These are phyloP conservation scores for Xerocomellus amylosporus DNA, from an alignment of 768 basidiomycete genomes.

Conservation along the genomic window DNA sequence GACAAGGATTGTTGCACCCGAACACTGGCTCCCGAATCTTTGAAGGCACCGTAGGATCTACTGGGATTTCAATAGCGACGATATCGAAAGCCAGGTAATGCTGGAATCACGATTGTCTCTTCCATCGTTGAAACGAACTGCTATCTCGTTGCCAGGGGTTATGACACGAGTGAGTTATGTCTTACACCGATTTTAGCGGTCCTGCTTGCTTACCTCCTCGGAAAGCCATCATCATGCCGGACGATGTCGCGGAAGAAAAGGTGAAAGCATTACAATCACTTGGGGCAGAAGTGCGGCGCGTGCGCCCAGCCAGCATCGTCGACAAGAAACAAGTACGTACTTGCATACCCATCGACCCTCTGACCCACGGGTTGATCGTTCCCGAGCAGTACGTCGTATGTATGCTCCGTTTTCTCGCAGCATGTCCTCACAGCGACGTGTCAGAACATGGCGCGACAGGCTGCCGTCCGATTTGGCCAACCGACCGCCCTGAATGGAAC, in stretches of 20 bases:
- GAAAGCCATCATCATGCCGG: conserved; percentile 84
- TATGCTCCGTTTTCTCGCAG: conserved; percentile 10
- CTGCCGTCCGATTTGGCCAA: conserved; percentile 71
- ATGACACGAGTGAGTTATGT: conserved; percentile 65
- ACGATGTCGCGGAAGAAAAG: conserved; percentile 90
- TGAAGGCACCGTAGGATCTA: conserved; percentile 95
- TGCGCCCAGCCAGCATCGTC: conserved; percentile 93
- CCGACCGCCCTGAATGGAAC: conserved; percentile 27
- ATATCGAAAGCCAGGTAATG: conserved; percentile 81
- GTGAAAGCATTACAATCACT: conserved; percentile 77
- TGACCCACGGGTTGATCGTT: neutral
- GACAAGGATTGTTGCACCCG: conserved; percentile 74
- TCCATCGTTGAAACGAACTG: neutral
- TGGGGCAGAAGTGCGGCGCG: conserved; percentile 86
- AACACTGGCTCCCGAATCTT: conserved; percentile 91
- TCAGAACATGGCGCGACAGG: conserved; percentile 84
- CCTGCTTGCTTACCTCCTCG: neutral
- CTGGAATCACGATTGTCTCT: neutral
- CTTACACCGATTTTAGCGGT: too few relatives aligned
- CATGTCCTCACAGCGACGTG: neutral
- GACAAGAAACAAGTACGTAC: conserved; percentile 85
- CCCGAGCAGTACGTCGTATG: conserved; percentile 60
- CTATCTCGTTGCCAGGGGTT: conserved; percentile 55
- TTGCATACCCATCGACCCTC: neutral
- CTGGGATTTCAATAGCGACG: conserved; percentile 94